Evolutionary conservation across 352 stramenopile species (phyloP), one percentile per base, ranked within the genome.

Genomic region (Stephanocyclus meneghinianus): DNA sequence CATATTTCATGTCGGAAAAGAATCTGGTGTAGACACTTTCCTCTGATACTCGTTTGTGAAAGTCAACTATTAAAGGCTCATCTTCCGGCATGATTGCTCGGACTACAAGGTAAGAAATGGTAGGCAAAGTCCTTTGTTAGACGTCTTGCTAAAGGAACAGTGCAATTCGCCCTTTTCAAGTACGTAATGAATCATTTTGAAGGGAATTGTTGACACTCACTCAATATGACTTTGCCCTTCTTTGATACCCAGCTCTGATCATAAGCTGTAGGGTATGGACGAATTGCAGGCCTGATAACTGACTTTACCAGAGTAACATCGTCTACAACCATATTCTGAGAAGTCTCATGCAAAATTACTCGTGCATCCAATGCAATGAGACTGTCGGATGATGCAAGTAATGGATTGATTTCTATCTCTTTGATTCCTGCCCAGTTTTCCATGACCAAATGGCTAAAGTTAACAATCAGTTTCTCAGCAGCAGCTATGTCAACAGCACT

Each of bases 371-470:
- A 37, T 40, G 74, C 74, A 32, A 81, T 15, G 29, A 77, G 44
- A 29, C 51, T 55, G 47, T 71, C 50, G 26, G 51, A n/a, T 18
- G 51, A 63, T 10, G 51, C 70, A 67, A 83, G 53, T 18, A 83
- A 51, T 53, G 76, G 76, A 64, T 83, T 83, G 55, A 84, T 84
- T 50, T 84, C 77, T 30, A 84, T 59, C 60, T 84, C 77, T 26
- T 68, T 59, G 32, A 84, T 84, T 21, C 61, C 62, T 53, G 51
- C 47, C 65, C 71, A 81, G 29, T 77, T 80, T 45, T 80, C 76
- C 48, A 68, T 76, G 0, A 84, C 57, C 16, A 84, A 69, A 69
- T 84, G 71, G 47, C 37, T 65, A 21, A 84, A 79, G 59, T 76
- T 75, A 2, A 80, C 71, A 37, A 84, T 71, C 0, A 80, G 30